phyloP scores from a whole-genome alignment of 2,329 filamentous ascomycete genomes.

The Aspergillus phoenicis region DNA sequence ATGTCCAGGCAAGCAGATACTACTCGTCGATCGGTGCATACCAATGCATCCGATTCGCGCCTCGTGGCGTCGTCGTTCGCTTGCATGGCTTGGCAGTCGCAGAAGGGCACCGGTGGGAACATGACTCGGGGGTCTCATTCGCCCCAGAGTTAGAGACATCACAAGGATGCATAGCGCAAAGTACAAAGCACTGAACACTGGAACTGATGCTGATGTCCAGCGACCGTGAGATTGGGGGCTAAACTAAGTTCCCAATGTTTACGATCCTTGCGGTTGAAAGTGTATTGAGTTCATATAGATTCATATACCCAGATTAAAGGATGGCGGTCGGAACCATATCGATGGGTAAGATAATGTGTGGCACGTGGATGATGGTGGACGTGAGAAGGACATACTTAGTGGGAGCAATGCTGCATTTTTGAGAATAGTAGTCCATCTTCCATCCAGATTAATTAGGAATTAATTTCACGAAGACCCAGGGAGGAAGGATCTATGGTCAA shows the following conservation, averaged over 20 bases:
- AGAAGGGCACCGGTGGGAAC: conserved; percentile 12
- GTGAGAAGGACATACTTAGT: not conserved
- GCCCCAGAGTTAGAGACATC: not conserved
- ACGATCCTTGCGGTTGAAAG: not conserved
- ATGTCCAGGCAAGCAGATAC: conserved; percentile 2
- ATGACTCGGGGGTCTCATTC: not conserved
- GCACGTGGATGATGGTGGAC: not conserved
- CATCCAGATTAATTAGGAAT: not conserved
- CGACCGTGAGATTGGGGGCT: not conserved
- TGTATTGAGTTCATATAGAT: no score
- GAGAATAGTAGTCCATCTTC: not conserved
- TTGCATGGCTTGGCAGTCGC: conserved; percentile 13
- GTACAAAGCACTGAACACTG: no score
- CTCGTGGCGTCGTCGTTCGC: conserved; percentile 23
- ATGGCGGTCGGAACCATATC: not conserved
- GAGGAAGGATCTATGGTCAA: not conserved
- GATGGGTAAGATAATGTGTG: not conserved
- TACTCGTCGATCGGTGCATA: conserved; percentile 24
- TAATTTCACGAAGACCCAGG: not conserved
- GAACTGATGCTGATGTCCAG: not conserved
- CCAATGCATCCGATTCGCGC: conserved; percentile 18
- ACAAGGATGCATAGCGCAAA: not conserved
- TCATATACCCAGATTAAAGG: not conserved
- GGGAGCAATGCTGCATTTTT: not conserved
- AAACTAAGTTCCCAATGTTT: not conserved